These are phyloP conservation scores for Picochlorum sp. DNA, from an alignment of 139 green algal genomes.

Conservation along the genomic window DNA sequence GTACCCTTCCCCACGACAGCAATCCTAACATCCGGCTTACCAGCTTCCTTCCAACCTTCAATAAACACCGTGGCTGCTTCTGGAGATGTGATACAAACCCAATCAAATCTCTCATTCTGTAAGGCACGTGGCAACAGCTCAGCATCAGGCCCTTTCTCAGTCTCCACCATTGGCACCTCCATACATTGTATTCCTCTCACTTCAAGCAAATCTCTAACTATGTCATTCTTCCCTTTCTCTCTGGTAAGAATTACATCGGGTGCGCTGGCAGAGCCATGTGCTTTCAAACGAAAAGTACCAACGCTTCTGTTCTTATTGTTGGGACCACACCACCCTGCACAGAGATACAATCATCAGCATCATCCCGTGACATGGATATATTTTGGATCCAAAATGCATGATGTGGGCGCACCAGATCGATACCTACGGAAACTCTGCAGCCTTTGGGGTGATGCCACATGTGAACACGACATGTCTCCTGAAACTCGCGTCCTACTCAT, in stretches of 20 bases:
- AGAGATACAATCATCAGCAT: no score
- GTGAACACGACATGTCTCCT: no score
- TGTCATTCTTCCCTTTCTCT: constrained; percentile 79
- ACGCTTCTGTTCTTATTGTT: no score
- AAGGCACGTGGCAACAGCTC: constrained; percentile 32
- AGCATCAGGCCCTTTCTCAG: constrained; percentile 56
- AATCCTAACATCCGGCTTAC: constrained; percentile 41
- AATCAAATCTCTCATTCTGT: constrained; percentile 43
- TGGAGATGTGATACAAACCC: constrained; percentile 77
- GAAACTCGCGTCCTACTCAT: no score
- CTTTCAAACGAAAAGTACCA: neutral
- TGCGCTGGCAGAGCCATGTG: neutral
- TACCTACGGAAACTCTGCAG: no score
- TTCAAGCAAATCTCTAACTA: constrained; percentile 43
- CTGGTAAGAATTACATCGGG: constrained; percentile 71
- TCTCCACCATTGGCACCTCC: constrained; percentile 78
- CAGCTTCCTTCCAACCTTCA: constrained; percentile 65
- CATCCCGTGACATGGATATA: no score
- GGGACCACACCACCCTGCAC: no score
- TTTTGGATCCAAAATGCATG: no score
- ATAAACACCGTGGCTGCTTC: constrained; percentile 77
- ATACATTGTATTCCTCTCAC: constrained; percentile 39
- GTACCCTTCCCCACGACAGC: constrained; percentile 74
- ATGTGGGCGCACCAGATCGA: no score
- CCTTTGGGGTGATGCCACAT: no score